These are phyloP conservation scores for Phlebiopsis gigantea DNA, from an alignment of 768 basidiomycete genomes.

Conservation along the genomic window DNA sequence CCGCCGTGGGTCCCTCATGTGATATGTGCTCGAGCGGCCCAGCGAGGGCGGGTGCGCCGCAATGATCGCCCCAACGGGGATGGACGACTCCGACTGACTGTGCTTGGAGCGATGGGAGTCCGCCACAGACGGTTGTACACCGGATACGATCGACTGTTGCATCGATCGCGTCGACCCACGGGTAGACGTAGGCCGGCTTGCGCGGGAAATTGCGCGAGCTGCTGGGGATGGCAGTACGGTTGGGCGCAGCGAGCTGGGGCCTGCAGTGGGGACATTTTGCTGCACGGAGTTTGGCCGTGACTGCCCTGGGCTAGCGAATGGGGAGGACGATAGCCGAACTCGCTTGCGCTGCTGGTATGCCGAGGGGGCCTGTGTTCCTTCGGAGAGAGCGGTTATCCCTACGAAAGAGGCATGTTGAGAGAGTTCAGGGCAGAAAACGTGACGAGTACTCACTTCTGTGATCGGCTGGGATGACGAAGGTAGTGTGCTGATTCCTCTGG, in stretches of 20 bases:
- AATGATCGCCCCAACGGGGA: constrained; percentile 73
- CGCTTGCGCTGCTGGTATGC: constrained; percentile 65
- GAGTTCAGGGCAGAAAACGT: neutral
- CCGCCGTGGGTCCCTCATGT: constrained; percentile 77
- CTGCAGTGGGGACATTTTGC: constrained; percentile 37
- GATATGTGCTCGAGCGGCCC: constrained; percentile 51
- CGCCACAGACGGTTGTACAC: constrained; percentile 7
- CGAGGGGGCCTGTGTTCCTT: constrained; percentile 58
- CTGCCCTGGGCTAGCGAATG: constrained; percentile 26
- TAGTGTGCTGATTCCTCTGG: constrained; percentile 46
- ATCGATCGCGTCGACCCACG: constrained; percentile 30
- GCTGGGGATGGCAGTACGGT: constrained; percentile 12
- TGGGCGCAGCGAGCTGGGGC: constrained; percentile 37
- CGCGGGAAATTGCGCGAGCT: constrained; percentile 25
- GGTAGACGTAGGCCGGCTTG: constrained; percentile 7
- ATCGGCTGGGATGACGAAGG: constrained; percentile 53
- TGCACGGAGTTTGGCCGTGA: constrained; percentile 37
- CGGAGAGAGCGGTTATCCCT: constrained; percentile 26
- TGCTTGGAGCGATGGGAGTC: constrained; percentile 28
- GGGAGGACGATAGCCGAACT: constrained; percentile 47
- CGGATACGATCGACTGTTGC: constrained; percentile 16
- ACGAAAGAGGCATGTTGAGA: neutral
- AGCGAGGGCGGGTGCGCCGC: constrained; percentile 77
- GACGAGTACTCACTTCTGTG: constrained; percentile 47
- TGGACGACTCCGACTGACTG: constrained; percentile 63